Evolutionary conservation across 176 grass and related monocot species (phyloP).

Genomic region (Aechmea fasciata): DNA sequence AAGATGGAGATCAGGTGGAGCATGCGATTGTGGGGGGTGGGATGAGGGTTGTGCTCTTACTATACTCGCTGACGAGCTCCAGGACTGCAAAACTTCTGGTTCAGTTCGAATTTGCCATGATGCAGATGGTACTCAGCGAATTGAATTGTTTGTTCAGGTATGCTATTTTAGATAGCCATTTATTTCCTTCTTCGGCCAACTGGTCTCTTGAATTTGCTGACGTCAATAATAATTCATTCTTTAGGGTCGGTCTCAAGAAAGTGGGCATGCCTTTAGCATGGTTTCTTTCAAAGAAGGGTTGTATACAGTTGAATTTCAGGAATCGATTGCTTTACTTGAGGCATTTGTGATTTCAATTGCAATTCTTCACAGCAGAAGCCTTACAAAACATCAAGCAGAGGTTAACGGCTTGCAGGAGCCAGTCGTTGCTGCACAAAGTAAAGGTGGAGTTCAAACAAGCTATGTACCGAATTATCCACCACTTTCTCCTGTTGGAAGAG

Average conservation of each 20-base stretch:
- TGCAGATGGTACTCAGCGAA: constrained; percentile 36
- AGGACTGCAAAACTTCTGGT: constrained; percentile 9
- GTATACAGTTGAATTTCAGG: constrained; percentile 59
- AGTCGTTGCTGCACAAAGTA: constrained; percentile 23
- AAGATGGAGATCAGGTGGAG: constrained; percentile 77
- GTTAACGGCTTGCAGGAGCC: constrained; percentile 22
- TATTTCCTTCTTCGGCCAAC: neutral
- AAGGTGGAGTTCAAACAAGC: constrained; percentile 35
- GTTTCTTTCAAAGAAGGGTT: constrained; percentile 70
- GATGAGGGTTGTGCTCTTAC: constrained; percentile 80
- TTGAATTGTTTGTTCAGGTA: constrained; percentile 71
- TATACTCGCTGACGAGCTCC: constrained; percentile 32
- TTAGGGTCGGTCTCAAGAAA: constrained; percentile 45
- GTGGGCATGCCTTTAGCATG: constrained; percentile 52
- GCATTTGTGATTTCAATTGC: constrained; percentile 80
- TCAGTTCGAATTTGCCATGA: constrained; percentile 21
- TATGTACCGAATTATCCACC: constrained; percentile 68
- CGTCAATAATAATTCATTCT: neutral
- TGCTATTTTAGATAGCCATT: neutral
- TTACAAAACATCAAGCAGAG: constrained; percentile 24
- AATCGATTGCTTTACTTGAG: constrained; percentile 58
- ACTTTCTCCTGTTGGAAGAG: constrained; percentile 78
- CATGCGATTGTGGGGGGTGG: constrained; percentile 95
- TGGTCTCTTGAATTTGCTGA: neutral
- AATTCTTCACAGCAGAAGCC: constrained; percentile 44